phyloP scores from a whole-genome alignment of 495 filamentous ascomycete genomes.

The Penicillium crystallinum region DNA sequence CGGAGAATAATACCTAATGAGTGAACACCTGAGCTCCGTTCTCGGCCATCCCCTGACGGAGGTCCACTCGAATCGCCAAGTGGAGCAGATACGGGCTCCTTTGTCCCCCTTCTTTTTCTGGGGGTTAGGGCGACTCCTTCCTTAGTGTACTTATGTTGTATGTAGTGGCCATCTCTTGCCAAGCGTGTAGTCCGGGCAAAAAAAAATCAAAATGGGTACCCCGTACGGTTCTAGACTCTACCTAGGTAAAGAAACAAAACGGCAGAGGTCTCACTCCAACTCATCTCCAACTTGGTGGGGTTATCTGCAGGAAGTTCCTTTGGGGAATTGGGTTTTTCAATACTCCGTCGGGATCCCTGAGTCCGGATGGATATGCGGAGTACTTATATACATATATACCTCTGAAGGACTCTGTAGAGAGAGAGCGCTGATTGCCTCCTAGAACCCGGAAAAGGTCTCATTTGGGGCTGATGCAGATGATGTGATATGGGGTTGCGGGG shows the following conservation, averaged over 20 bases:
- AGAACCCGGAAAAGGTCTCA: not conserved
- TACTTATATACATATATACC: not conserved
- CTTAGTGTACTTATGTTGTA: too few relatives aligned
- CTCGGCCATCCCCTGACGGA: too few relatives aligned
- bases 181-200: too few relatives aligned
- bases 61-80: constrained; percentile 10
- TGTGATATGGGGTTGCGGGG: constrained; percentile 3
- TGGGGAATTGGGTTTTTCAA: not conserved
- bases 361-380: too few relatives aligned
- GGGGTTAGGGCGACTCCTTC: not conserved
- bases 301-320: not conserved
- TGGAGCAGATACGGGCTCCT: constrained; percentile 10
- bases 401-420: not conserved
- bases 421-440: not conserved
- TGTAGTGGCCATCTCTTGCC: too few relatives aligned
- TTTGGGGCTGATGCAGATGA: constrained; percentile 1
- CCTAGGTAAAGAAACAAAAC: too few relatives aligned
- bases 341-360: too few relatives aligned
- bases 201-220: not conserved
- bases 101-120: not conserved
- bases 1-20: too few relatives aligned
- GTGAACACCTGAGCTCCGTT: too few relatives aligned
- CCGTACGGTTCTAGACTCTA: not conserved
- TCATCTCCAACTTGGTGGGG: not conserved
- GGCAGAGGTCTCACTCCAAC: too few relatives aligned